Conservation (phyloP, 768 basidiomycete species). For the Mrakia gelida region DNA sequence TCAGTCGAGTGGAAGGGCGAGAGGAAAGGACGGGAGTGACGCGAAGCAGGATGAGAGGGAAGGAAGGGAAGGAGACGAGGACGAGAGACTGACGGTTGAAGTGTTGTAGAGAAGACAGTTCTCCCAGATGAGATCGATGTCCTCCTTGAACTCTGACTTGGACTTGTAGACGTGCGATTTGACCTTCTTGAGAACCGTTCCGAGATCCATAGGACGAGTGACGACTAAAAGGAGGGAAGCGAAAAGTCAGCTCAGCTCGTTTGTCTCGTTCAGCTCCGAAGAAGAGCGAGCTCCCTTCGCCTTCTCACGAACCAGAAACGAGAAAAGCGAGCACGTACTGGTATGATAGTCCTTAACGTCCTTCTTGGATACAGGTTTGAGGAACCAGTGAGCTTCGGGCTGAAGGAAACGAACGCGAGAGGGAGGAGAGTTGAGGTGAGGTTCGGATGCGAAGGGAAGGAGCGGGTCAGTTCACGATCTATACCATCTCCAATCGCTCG, state of each 20-base stretch:
- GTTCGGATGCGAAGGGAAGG: not conserved
- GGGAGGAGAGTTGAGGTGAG: slow-evolving; percentile 1
- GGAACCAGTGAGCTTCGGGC: slow-evolving; percentile 82
- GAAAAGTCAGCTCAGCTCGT: slow-evolving; percentile 15
- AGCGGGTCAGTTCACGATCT: not conserved
- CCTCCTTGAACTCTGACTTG: slow-evolving; percentile 87
- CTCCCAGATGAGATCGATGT: slow-evolving; percentile 93
- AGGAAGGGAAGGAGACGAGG: not conserved
- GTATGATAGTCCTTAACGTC: slow-evolving; percentile 94
- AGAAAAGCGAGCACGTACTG: slow-evolving; percentile 51
- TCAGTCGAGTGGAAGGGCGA: not conserved
- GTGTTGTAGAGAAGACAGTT: slow-evolving; percentile 93
- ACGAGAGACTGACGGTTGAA: slow-evolving; percentile 62
- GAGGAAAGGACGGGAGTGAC: not conserved
- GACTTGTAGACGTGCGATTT: slow-evolving; percentile 88
- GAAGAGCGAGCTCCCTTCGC: not conserved
- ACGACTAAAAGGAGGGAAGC: slow-evolving; percentile 68
- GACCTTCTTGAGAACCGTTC: slow-evolving; percentile 87
- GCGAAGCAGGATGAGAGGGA: slow-evolving; percentile 62
- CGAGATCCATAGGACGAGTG: slow-evolving; percentile 89
- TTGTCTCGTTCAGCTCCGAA: slow-evolving; percentile 4
- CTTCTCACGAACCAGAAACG: not conserved
- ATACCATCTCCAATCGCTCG: not conserved
- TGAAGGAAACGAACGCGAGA: slow-evolving; percentile 44
- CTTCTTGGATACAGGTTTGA: slow-evolving; percentile 82